Evolutionary conservation across 2,329 filamentous ascomycete species (phyloP).

Genomic region (Cadophora luteo-olivacea): DNA sequence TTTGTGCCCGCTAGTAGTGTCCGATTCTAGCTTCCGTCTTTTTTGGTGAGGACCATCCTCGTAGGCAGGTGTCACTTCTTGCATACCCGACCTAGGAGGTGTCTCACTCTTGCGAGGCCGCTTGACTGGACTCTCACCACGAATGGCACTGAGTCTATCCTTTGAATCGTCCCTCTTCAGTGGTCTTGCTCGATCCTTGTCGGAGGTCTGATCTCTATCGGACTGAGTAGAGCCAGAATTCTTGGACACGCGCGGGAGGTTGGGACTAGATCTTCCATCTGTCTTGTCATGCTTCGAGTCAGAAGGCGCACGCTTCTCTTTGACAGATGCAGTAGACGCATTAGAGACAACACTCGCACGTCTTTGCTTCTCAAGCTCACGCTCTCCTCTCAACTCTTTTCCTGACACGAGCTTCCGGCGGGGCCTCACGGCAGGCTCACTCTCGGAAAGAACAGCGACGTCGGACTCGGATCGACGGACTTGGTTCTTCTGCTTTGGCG

Average conservation of each 20-base stretch:
- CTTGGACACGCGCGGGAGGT: conserved; percentile 33
- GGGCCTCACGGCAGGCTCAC: conserved; percentile 61
- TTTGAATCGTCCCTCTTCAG: conserved; percentile 67
- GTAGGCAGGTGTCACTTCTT: conserved; percentile 56
- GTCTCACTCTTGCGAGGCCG: conserved; percentile 65
- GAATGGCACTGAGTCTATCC: conserved; percentile 56
- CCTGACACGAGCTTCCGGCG: conserved; percentile 69
- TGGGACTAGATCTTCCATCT: conserved; percentile 46
- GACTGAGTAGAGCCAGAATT: conserved; percentile 22
- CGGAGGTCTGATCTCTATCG: conserved; percentile 34
- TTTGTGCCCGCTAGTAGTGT: conserved; percentile 42
- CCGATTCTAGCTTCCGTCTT: conserved; percentile 61
- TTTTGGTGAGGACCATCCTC: conserved; percentile 60
- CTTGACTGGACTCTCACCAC: conserved; percentile 61
- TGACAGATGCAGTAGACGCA: conserved; percentile 55
- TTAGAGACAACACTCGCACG: conserved; percentile 64
- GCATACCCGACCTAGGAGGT: conserved; percentile 53
- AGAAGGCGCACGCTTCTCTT: conserved; percentile 51
- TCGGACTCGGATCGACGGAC: conserved; percentile 62
- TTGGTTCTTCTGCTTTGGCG: conserved; percentile 56
- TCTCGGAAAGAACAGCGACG: conserved; percentile 51
- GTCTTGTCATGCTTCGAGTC: conserved; percentile 58
- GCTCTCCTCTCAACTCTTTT: conserved; percentile 63
- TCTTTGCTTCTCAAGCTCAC: conserved; percentile 58
- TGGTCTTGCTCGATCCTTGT: conserved; percentile 61